Conservation (phyloP, 1,284 basidiomycete genomes). For the Tilletia setariae region DNA sequence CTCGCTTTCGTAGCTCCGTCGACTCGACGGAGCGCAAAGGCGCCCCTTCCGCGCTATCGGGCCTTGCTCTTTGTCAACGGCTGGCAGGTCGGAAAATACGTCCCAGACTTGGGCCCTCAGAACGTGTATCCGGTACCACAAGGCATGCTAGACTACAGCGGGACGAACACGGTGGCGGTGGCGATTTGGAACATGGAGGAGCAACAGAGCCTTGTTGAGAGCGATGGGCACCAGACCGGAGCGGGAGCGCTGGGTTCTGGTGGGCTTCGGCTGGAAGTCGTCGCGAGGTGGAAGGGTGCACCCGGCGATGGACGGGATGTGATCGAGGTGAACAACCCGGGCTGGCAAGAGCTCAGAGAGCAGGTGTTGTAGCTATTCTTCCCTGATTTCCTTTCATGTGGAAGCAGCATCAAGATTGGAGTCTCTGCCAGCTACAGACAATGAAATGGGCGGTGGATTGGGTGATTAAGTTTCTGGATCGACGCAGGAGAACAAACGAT, state of each 20-base stretch:
- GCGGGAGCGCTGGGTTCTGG: constrained; percentile 17
- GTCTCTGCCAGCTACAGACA: background rate
- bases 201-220: constrained; percentile 11
- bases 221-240: background rate
- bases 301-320: constrained; percentile 22
- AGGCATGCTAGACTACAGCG: constrained; percentile 27
- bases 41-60: constrained; percentile 15
- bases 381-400: background rate
- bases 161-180: constrained; percentile 29
- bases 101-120: constrained; percentile 33
- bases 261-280: constrained; percentile 24
- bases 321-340: constrained; percentile 19
- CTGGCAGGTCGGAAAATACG: constrained; percentile 41
- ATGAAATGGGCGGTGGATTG: no score
- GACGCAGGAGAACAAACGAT: no score
- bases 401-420: background rate
- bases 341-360: constrained; percentile 28
- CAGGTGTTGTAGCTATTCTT: background rate
- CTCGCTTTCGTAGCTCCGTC: constrained; percentile 23
- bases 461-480: no score
- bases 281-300: constrained; percentile 25
- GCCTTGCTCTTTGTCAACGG: constrained; percentile 44
- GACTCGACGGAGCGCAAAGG: constrained; percentile 24
- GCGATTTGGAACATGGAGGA: constrained; percentile 29
- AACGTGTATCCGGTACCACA: constrained; percentile 29